Evolutionary conservation across 2,329 filamentous ascomycete species (phyloP).

Genomic region (Botrytis squamosa): DNA sequence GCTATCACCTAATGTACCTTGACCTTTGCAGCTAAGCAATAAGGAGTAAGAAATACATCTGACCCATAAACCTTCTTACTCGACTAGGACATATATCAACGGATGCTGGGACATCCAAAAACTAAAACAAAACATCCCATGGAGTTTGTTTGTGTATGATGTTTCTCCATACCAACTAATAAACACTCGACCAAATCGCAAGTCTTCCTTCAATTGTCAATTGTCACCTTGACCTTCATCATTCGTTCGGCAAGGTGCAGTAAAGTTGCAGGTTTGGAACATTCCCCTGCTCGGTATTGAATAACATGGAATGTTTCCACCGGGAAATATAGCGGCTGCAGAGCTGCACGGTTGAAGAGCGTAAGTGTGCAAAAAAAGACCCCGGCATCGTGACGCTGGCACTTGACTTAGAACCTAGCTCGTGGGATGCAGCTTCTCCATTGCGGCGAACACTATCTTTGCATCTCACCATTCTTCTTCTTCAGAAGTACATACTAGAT

Average conservation of each 20-base stretch:
- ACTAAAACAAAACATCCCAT: conserved; percentile 14
- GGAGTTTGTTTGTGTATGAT: conserved; percentile 3
- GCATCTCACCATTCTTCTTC: not conserved
- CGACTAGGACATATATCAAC: not conserved
- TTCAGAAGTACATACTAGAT: not conserved
- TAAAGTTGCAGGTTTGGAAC: conserved; percentile 19
- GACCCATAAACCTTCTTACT: not conserved
- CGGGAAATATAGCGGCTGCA: conserved; percentile 22
- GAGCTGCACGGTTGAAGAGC: conserved; percentile 18
- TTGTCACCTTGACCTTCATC: conserved; percentile 9
- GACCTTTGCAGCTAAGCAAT: conserved; percentile 4
- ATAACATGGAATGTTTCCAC: conserved; percentile 21
- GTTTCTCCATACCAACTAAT: conserved; percentile 5
- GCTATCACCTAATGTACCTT: not conserved
- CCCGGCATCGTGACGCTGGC: conserved; percentile 15
- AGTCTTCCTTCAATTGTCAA: conserved; percentile 21
- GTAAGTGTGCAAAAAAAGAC: not conserved
- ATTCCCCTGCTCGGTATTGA: conserved; percentile 20
- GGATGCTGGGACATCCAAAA: not conserved
- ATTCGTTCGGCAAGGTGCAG: conserved; percentile 16
- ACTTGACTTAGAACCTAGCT: conserved; percentile 13
- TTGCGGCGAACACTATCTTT: conserved; percentile 4
- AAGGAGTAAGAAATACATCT: not conserved
- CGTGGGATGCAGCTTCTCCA: conserved; percentile 17
- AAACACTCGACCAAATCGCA: conserved; percentile 19